These are phyloP conservation scores for Geotrichum europaeum DNA, from an alignment of 1,139 yeast genomes.

Conservation along the genomic window DNA sequence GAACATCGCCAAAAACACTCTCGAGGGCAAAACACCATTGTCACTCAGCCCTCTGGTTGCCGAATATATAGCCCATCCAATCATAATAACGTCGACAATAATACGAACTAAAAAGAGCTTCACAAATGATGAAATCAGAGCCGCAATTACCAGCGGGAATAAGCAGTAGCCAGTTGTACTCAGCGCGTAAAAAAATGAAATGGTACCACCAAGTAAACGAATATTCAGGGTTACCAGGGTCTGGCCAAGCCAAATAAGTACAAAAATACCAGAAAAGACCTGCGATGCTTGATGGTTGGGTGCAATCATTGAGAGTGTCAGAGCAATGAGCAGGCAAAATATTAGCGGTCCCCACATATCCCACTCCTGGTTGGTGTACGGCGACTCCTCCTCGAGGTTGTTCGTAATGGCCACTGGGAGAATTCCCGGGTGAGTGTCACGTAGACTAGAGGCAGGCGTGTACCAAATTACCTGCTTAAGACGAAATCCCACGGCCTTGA, in stretches of 20 bases:
- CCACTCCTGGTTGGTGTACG: slow-evolving; percentile 17
- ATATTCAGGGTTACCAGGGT: slow-evolving; percentile 56
- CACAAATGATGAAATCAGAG: slow-evolving; percentile 53
- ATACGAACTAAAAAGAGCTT: slow-evolving; percentile 52
- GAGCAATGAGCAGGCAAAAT: slow-evolving; percentile 59
- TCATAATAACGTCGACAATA: slow-evolving; percentile 46
- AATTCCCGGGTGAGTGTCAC: slow-evolving; percentile 12
- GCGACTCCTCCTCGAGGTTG: slow-evolving; percentile 2
- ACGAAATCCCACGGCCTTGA: slow-evolving; percentile 58
- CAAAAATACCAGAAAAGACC: slow-evolving; percentile 61
- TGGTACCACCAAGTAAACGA: slow-evolving; percentile 68
- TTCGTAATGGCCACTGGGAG: slow-evolving; percentile 7
- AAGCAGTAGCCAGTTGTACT: slow-evolving; percentile 77
- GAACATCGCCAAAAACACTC: slow-evolving; percentile 67
- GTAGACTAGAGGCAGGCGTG: slow-evolving; percentile 21
- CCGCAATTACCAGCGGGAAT: slow-evolving; percentile 69
- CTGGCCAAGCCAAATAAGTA: slow-evolving; percentile 52
- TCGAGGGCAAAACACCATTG: slow-evolving; percentile 62
- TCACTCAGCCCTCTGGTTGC: slow-evolving; percentile 58
- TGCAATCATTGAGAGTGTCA: slow-evolving; percentile 42
- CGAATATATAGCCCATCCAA: slow-evolving; percentile 71
- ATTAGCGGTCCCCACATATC: slow-evolving; percentile 73
- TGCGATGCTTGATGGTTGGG: slow-evolving; percentile 38
- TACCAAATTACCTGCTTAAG: slow-evolving; percentile 73
- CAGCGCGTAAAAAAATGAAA: slow-evolving; percentile 70